Base-by-base conservation (phyloP, 1,284 basidiomycete species). In the Ganoderma lingzhi region DNA sequence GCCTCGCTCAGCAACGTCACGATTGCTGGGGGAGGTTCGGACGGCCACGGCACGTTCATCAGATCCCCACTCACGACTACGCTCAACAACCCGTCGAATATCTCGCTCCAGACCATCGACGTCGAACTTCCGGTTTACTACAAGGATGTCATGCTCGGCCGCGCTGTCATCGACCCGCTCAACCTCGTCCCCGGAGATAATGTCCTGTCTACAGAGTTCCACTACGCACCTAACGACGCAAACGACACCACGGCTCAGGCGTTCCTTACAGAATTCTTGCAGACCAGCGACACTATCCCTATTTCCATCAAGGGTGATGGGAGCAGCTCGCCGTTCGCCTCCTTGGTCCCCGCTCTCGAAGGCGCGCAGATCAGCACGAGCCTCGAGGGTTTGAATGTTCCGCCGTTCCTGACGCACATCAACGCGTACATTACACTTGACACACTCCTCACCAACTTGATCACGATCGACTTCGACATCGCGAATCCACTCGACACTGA, bases 171-270 rank as follows among this genome's bases (percentile, higher is more conserved):
- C 59, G 75, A 91, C 88, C 76, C 82, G 12, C 88, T 91, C 69
- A 76, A 89, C 73, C 82, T 94, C 48, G 80, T 85, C 39, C 90
- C 91, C 0, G 92, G 92, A 64, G 77, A 82, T 68, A 92, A 93
- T 73, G 74, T 75, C 2, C 76, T 90, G 32, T 67, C 82, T 0
- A 82, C 90, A 6, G 88, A 91, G 75, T 93, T 94, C 83, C 89
- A 85, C 70, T 94, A 93, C 74, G 79, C 84, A 72, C 92, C 93
- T 0, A 82, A 82, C 9, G 80, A 92, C 77, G 83, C 87, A 10
- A 92, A 92, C 73, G 87, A 93, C 73, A 89, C 90, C 3, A 80
- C 82, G 19, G 91, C 92, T 1, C 87, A 90, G 78, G 84, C 83
- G 37, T 72, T 70, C 72, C 32, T 68, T 70, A 72, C 84, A 28